Evolutionary conservation across 805 yeast species (phyloP).

Genomic region (Starmerella bombicola): DNA sequence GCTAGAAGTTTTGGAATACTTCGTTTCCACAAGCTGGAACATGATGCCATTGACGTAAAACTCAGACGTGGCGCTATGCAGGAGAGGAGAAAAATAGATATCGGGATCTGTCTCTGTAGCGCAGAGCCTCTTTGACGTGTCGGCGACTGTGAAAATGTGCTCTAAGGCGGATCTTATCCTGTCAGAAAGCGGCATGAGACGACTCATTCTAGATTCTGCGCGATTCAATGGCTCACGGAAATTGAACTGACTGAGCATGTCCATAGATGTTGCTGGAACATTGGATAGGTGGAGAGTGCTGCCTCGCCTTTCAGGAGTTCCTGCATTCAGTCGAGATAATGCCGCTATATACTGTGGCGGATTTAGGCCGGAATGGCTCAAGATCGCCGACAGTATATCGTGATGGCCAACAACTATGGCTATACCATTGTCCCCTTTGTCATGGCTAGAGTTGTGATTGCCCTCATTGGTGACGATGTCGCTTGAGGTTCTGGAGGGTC

Average conservation of each 20-base stretch:
- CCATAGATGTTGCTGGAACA: conserved; percentile 67
- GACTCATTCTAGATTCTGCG: conserved; percentile 50
- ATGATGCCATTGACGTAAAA: conserved; percentile 73
- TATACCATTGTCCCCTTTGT: conserved; percentile 34
- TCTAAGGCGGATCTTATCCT: conserved; percentile 50
- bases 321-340: conserved; percentile 63
- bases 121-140: conserved; percentile 45
- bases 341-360: conserved; percentile 61
- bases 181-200: conserved; percentile 64
- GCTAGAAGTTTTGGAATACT: conserved; percentile 13
- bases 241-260: conserved; percentile 70
- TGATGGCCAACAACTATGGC: conserved; percentile 64
- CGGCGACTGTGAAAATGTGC: conserved; percentile 49
- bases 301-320: conserved; percentile 47
- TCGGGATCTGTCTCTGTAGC: conserved; percentile 34
- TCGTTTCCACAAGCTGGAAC: conserved; percentile 74
- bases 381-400: conserved; percentile 60
- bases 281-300: conserved; percentile 52
- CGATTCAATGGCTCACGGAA: conserved; percentile 56
- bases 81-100: conserved; percentile 62
- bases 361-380: conserved; percentile 72
- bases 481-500: not conserved
- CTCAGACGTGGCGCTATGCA: conserved; percentile 49
- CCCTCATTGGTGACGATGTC: not conserved
- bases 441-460: not conserved